Conservation (phyloP, 257 asterid species). For the Paraleonurus japonicus region DNA sequence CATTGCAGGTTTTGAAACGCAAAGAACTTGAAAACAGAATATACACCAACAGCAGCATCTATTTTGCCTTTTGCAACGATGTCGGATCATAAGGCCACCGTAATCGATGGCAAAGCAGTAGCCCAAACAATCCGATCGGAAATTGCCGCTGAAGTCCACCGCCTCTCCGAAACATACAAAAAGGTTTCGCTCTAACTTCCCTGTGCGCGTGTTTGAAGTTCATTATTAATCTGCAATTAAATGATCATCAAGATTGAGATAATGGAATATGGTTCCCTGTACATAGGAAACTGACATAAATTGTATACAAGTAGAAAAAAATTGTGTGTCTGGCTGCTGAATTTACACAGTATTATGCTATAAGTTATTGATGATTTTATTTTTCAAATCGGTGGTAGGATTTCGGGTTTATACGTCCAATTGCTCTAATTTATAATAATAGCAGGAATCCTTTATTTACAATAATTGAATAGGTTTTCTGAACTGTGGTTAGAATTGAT, state of each 20-base stretch:
- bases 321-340: not conserved
- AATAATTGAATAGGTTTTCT: conserved; percentile 1
- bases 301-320: not conserved
- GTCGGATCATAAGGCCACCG: conserved; percentile 66
- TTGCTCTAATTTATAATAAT: not conserved
- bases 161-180: conserved; percentile 53
- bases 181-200: conserved; percentile 47
- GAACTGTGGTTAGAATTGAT: conserved; percentile 18
- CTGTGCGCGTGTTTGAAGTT: not conserved
- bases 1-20: too few species aligned
- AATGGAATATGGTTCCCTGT: not conserved
- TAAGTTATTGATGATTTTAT: not conserved
- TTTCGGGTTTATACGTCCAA: not conserved
- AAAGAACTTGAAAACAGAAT: too few species aligned
- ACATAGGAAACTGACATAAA: not conserved
- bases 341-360: not conserved
- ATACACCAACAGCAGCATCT: too few species aligned
- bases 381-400: not conserved
- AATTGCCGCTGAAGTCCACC: conserved; percentile 57
- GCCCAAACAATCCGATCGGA: conserved; percentile 78
- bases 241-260: conserved; percentile 5
- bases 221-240: not conserved
- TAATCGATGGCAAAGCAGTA: conserved; percentile 80
- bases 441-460: not conserved
- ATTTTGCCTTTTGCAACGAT: conserved; percentile 36